A percentile compares a stretch with the other conserved stretches of the same genome.
Conservation (phyloP, 2,329 filamentous ascomycete genomes). For the Coniochaeta hoffmannii region DNA sequence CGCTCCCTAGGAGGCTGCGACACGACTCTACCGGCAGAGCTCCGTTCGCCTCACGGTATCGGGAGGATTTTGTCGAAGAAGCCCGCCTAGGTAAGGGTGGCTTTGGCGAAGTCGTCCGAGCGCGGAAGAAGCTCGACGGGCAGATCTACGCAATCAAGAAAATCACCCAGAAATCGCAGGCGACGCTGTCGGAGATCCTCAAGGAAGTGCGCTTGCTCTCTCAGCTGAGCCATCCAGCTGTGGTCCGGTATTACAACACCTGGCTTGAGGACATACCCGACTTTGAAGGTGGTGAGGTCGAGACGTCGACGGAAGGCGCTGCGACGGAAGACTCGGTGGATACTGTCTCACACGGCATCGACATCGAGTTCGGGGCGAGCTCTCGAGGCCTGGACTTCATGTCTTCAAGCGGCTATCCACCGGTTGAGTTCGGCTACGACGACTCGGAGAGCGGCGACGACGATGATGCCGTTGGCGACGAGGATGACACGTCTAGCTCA, state of each 20-base stretch:
- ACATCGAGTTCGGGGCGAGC: conserved; percentile 60
- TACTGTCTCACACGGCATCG: conserved; percentile 28
- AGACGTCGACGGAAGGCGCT: conserved; percentile 41
- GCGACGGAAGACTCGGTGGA: conserved; percentile 26
- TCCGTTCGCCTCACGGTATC: conserved; percentile 64
- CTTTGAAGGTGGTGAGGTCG: conserved; percentile 46
- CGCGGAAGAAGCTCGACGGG: conserved; percentile 86
- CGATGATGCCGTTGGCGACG: conserved; percentile 37
- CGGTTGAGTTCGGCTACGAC: conserved; percentile 68
- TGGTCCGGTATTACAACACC: conserved; percentile 88
- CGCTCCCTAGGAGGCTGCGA: conserved; percentile 41
- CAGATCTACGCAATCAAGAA: conserved; percentile 97
- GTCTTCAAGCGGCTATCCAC: conserved; percentile 71
- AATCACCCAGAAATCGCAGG: conserved; percentile 73
- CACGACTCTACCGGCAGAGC: conserved; percentile 54
- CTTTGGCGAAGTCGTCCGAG: conserved; percentile 94
- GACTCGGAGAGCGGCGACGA: conserved; percentile 26
- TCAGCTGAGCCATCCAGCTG: conserved; percentile 80
- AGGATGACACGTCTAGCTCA: conserved; percentile 31
- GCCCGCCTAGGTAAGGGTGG: conserved; percentile 86
- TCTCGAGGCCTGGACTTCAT: conserved; percentile 87
- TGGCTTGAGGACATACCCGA: conserved; percentile 75
- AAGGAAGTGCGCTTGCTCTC: conserved; percentile 85
- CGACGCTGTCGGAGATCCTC: conserved; percentile 72
- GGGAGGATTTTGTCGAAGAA: conserved; percentile 84